Conservation (phyloP, 805 yeast genomes). For the Yarrowia sp. region DNA sequence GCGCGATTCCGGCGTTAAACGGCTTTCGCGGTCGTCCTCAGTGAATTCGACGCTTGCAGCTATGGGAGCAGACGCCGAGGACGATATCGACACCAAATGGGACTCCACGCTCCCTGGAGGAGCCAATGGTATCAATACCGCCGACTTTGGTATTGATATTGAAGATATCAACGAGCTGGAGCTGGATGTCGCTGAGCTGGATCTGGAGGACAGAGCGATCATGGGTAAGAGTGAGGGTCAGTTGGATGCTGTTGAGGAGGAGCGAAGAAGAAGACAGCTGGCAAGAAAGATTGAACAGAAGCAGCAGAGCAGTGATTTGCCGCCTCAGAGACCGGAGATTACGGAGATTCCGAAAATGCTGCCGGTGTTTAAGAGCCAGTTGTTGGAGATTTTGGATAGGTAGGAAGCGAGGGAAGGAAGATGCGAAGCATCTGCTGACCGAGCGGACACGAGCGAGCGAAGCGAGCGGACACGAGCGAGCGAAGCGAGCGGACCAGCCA, state of each 20-base stretch:
- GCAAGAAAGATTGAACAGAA: constrained; percentile 3
- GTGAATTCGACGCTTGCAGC: constrained; percentile 18
- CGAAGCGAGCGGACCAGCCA: no score
- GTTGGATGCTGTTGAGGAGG: constrained; percentile 29
- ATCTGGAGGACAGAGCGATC: constrained; percentile 25
- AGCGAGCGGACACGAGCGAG: no score
- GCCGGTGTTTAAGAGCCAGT: constrained; percentile 43
- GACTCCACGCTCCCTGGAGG: constrained; percentile 33
- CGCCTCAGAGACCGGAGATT: constrained; percentile 47
- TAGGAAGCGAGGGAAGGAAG: background rate
- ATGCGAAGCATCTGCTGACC: background rate
- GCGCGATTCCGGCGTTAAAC: constrained; percentile 9
- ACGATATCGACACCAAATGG: constrained; percentile 29
- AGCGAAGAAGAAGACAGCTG: constrained; percentile 3
- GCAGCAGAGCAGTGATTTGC: constrained; percentile 10
- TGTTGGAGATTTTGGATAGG: constrained; percentile 37
- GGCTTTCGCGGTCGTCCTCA: constrained; percentile 1
- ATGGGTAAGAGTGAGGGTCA: constrained; percentile 36
- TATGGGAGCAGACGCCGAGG: constrained; percentile 14
- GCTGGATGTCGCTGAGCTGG: constrained; percentile 35
- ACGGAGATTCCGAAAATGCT: constrained; percentile 47
- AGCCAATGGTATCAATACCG: constrained; percentile 3
- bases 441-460: no score
- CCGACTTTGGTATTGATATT: constrained; percentile 28
- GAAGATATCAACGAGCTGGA: constrained; percentile 28